These are phyloP conservation scores for Phytophthora fragariae DNA, from an alignment of 352 stramenopile species.

Conservation along the genomic window DNA sequence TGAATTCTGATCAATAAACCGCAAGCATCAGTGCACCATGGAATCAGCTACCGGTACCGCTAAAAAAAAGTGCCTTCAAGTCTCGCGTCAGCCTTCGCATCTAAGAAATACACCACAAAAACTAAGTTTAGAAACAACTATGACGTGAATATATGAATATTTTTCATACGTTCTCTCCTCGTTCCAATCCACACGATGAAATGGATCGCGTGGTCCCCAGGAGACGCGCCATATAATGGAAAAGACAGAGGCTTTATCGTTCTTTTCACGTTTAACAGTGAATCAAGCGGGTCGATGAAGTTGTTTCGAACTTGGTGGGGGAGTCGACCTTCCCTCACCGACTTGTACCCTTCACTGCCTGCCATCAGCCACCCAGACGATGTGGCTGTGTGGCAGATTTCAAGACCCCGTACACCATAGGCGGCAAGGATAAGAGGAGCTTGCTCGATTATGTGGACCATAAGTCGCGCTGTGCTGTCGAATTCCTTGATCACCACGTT, in stretches of 20 bases:
- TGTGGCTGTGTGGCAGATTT: neutral
- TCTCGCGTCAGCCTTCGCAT: neutral
- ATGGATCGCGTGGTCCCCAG: neutral
- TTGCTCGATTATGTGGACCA: neutral
- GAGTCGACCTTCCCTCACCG: neutral
- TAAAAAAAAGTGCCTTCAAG: neutral
- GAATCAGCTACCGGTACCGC: neutral
- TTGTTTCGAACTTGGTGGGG: neutral
- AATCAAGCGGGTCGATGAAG: neutral
- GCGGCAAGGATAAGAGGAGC: neutral
- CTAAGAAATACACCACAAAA: neutral
- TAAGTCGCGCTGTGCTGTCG: neutral
- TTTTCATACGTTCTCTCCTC: neutral
- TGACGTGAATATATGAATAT: too few relatives aligned
- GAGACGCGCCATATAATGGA: neutral
- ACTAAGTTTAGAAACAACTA: neutral
- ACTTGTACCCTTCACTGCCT: neutral
- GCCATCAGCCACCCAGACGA: neutral
- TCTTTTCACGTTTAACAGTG: neutral
- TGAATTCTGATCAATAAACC: neutral
- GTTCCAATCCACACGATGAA: neutral
- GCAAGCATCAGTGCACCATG: neutral
- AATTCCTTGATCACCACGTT: neutral
- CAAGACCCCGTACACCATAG: neutral
- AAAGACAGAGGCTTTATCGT: neutral